Percentiles rank a stretch among this genome's conserved stretches.
Conservation (phyloP, 1,139 yeast genomes). For the Saccharomyces hybrid region DNA sequence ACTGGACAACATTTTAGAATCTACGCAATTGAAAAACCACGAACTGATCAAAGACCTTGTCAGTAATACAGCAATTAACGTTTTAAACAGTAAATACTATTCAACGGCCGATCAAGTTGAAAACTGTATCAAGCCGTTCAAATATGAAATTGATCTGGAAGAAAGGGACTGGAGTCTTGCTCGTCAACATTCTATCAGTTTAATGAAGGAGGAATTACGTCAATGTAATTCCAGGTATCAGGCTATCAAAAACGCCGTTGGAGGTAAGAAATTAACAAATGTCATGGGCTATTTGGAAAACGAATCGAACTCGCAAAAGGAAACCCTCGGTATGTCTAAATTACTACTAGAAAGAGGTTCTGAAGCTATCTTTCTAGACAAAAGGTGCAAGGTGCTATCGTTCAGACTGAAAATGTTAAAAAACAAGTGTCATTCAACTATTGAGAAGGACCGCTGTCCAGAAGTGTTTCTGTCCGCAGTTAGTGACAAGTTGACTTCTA, state of each 20-base stretch:
- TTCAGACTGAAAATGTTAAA: constrained; percentile 74
- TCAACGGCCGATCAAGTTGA: constrained; percentile 98
- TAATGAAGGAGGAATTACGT: constrained; percentile 75
- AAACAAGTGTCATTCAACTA: constrained; percentile 68
- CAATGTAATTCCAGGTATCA: constrained; percentile 69
- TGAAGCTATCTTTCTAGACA: constrained; percentile 75
- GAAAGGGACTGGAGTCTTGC: constrained; percentile 88
- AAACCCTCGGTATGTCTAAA: constrained; percentile 70
- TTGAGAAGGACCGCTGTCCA: constrained; percentile 85
- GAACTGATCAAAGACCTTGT: constrained; percentile 79
- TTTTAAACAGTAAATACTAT: constrained; percentile 68
- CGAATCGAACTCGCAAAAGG: constrained; percentile 41
- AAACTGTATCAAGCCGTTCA: constrained; percentile 94
- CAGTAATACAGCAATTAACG: constrained; percentile 75
- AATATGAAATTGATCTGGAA: constrained; percentile 93
- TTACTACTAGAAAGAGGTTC: constrained; percentile 68
- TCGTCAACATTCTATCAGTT: constrained; percentile 64
- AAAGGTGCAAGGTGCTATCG: constrained; percentile 60
- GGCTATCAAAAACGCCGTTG: constrained; percentile 62
- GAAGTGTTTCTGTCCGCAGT: constrained; percentile 91
- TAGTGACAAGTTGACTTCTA: constrained; percentile 81
- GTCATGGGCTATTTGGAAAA: constrained; percentile 68
- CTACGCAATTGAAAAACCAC: constrained; percentile 72
- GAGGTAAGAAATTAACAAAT: constrained; percentile 75
- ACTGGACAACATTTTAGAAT: constrained; percentile 52